These are phyloP conservation scores for Hygrophorus russula DNA, from an alignment of 768 basidiomycete species.

Conservation along the genomic window DNA sequence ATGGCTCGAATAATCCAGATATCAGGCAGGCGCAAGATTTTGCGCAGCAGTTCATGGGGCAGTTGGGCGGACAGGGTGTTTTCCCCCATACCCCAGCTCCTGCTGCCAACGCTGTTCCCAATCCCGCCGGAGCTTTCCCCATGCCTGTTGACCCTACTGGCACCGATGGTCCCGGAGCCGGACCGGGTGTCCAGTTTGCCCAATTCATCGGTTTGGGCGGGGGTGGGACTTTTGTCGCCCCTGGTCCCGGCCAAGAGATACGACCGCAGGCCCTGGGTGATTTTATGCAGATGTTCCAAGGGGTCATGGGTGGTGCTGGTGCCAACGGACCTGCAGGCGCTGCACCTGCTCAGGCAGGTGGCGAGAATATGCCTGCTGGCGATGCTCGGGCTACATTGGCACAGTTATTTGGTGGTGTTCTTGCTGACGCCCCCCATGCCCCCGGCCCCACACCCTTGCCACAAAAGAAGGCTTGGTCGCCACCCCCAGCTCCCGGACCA, in stretches of 20 bases:
- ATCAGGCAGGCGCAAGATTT: slow-evolving; percentile 9
- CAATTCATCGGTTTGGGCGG: too few species aligned
- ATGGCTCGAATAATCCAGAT: not conserved
- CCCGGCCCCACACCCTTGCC: slow-evolving; percentile 8
- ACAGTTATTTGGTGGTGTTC: not conserved
- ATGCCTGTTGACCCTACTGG: too few species aligned
- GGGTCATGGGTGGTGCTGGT: not conserved
- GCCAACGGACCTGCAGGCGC: not conserved
- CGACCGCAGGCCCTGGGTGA: too few species aligned
- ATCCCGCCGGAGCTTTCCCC: too few species aligned
- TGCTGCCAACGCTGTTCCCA: too few species aligned
- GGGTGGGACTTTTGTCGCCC: too few species aligned
- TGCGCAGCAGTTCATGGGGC: slow-evolving; percentile 6
- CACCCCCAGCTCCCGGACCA: slow-evolving; percentile 53
- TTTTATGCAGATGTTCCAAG: too few species aligned
- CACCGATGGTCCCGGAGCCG: too few species aligned
- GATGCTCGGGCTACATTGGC: not conserved
- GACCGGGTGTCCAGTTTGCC: too few species aligned
- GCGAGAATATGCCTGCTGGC: not conserved
- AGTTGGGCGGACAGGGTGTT: slow-evolving; percentile 5
- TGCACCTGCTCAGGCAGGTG: not conserved
- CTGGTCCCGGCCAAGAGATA: too few species aligned
- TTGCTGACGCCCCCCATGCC: not conserved
- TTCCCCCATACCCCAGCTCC: too few species aligned
- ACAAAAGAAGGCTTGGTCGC: slow-evolving; percentile 40